These are phyloP conservation scores for Scorias spongiosa DNA, from an alignment of 2,329 filamentous ascomycete genomes.

Conservation along the genomic window DNA sequence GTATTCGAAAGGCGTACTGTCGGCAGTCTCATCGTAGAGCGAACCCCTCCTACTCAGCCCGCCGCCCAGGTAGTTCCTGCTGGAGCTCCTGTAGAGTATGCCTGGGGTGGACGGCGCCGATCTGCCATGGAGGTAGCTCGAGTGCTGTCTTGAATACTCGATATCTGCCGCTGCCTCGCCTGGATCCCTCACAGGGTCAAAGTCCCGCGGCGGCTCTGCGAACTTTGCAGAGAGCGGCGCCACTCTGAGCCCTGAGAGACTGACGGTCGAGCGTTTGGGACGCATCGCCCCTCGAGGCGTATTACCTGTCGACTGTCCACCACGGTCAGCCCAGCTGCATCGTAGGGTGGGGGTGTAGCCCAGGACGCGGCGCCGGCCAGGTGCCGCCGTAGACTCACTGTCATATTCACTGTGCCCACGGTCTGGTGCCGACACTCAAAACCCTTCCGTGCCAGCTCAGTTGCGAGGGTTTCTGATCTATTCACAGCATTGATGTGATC, in stretches of 20 bases:
- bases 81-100: slow-evolving; percentile 29
- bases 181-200: slow-evolving; percentile 7
- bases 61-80: slow-evolving; percentile 19
- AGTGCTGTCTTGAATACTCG: slow-evolving; percentile 16
- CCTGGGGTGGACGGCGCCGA: slow-evolving; percentile 34
- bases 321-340: background rate
- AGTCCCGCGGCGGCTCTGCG: slow-evolving; percentile 17
- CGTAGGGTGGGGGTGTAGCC: no score
- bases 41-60: slow-evolving; percentile 17
- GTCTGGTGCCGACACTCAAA: no score
- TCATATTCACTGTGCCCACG: no score
- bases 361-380: no score
- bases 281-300: slow-evolving; percentile 16
- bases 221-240: slow-evolving; percentile 39
- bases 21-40: slow-evolving; percentile 13
- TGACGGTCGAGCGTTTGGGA: slow-evolving; percentile 40
- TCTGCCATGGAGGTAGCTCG: slow-evolving; percentile 33
- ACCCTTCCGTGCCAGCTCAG: no score
- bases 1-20: slow-evolving; percentile 4
- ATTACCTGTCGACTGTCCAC: slow-evolving; percentile 1
- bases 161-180: slow-evolving; percentile 12
- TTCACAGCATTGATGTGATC: no score
- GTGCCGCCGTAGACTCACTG: no score
- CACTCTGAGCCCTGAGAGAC: slow-evolving; percentile 44
- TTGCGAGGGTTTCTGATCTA: no score